Evolutionary conservation across 768 basidiomycete genomes (phyloP), one percentile per base, ranked within the genome.

Genomic region (Tricholoma bakamatsutake): DNA sequence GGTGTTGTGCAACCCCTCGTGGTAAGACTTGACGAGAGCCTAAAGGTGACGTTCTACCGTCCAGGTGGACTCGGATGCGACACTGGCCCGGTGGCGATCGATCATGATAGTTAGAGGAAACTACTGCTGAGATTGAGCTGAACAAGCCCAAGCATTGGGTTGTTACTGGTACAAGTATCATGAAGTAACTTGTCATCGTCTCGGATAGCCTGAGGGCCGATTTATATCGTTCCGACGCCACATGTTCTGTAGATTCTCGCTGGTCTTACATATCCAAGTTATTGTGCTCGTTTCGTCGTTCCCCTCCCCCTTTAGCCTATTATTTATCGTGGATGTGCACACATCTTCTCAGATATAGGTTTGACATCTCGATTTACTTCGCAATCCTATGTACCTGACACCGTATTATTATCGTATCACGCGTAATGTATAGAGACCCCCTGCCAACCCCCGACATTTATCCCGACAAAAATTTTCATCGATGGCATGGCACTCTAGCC

Each of bases 31-130:
- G 37, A 52, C 37, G 52, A n/a, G 15, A 28, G 27, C 13, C 13
- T 52, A 8, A 17, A 39, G n/a, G 52, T 42, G 6, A 52, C 52
- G 13, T 43, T 52, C 52, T 42, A 28, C 52, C 52, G 52, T 40
- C 39, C 52, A 39, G 39, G 39, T n/a, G n/a, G n/a, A n/a, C n/a
- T n/a, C n/a, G 52, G 39, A 30, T 42, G 43, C 11, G 52, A 52
- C 39, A 52, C 52, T 12, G 12, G 28, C 5, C 31, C 17, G 43
- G 24, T 54, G 43, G 27, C 35, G 43, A 46, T 54, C 2, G 53
- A 54, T 21, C 53, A 54, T 18, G 24, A 54, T 13, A 54, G 53
- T 35, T 54, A 45, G 53, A 11, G 34, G 11, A 33, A 54, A 13
- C 13, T 47, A 6, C n/a, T 54, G 17, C n/a, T 21, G 12, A 47